These are phyloP conservation scores for Pseudogymnoascus verrucosus DNA, from an alignment of 2,329 filamentous ascomycete species.

Conservation along the genomic window DNA sequence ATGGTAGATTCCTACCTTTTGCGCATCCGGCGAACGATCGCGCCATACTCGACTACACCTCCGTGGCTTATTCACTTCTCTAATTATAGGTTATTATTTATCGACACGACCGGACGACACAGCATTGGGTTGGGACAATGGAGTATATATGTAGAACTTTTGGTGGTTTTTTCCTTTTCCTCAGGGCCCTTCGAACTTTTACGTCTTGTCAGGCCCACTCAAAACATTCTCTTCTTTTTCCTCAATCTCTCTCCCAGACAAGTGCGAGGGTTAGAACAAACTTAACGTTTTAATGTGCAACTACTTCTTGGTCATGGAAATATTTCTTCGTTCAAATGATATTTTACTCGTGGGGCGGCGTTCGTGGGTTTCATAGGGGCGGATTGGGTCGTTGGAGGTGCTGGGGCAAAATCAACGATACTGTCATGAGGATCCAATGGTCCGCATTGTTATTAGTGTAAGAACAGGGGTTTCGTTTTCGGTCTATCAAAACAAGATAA, in stretches of 20 bases:
- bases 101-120: neutral
- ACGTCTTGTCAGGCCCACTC: constrained; percentile 4
- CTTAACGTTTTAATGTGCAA: neutral
- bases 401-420: neutral
- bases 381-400: neutral
- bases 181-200: neutral
- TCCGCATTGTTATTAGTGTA: neutral
- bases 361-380: neutral
- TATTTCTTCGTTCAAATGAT: constrained; percentile 2
- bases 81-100: neutral
- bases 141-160: neutral
- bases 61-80: neutral
- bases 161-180: neutral
- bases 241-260: constrained; percentile 1
- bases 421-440: neutral
- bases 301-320: neutral
- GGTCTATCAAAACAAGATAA: neutral
- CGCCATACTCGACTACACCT: neutral
- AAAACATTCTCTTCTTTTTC: neutral
- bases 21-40: neutral
- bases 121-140: neutral
- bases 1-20: constrained; percentile 26
- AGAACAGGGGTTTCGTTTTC: constrained; percentile 4
- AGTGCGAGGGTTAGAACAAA: constrained; percentile 4
- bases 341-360: neutral